A percentile compares a stretch with the other conserved stretches of the same genome.
Conservation (phyloP, 139 green algal genomes). For the Picochlorum costavermella region DNA sequence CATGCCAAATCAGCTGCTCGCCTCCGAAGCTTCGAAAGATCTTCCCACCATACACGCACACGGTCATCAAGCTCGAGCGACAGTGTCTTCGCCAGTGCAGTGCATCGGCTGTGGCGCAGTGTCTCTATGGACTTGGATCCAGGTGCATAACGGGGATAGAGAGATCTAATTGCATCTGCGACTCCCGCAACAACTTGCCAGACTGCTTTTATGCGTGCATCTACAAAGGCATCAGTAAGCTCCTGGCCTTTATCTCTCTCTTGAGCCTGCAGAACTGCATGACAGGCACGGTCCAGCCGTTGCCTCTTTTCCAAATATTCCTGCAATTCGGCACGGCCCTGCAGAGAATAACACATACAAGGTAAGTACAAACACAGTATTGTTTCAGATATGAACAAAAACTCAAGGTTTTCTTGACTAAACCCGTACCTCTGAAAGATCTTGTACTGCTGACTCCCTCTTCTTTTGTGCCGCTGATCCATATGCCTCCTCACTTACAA, state of each 20-base stretch:
- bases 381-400: no score
- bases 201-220: constrained; percentile 22
- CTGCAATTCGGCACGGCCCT: constrained; percentile 13
- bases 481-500: constrained; percentile 21
- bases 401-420: no score
- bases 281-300: constrained; percentile 16
- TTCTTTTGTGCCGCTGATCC: constrained; percentile 9
- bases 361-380: background rate
- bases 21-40: constrained; percentile 39
- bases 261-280: constrained; percentile 25
- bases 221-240: constrained; percentile 23
- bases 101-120: constrained; percentile 17
- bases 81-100: constrained; percentile 29
- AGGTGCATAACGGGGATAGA: constrained; percentile 13
- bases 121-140: constrained; percentile 14
- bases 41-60: constrained; percentile 34
- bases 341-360: background rate
- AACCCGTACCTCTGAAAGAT: constrained; percentile 12
- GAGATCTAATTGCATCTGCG: constrained; percentile 27
- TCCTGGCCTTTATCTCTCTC: constrained; percentile 23
- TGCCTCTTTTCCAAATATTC: constrained; percentile 16
- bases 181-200: constrained; percentile 31
- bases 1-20: constrained; percentile 34
- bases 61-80: constrained; percentile 44
- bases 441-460: constrained; percentile 14